Conservation (phyloP, 148 eudicot species). For the Vaccinium darrowii region DNA sequence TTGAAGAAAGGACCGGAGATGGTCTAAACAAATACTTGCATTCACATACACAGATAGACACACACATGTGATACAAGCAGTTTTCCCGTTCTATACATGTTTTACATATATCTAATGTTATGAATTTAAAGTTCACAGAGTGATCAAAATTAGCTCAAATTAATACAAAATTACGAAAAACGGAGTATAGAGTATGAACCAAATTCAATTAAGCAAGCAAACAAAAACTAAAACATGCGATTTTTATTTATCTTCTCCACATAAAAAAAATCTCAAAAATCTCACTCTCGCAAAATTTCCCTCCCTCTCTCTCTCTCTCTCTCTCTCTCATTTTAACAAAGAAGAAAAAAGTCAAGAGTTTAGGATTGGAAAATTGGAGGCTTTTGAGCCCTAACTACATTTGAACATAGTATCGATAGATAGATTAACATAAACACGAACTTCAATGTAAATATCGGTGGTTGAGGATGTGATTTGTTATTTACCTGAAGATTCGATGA, state of each 20-base stretch:
- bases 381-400: background rate
- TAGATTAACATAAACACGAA: background rate
- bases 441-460: too few relatives aligned
- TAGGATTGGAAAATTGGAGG: background rate
- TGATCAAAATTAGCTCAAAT: background rate
- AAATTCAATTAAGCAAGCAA: background rate
- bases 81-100: too few relatives aligned
- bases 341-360: background rate
- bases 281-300: too few relatives aligned
- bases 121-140: background rate
- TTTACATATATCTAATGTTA: background rate
- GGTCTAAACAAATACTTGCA: background rate
- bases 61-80: too few relatives aligned
- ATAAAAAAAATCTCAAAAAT: background rate
- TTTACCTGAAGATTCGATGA: conserved; percentile 58
- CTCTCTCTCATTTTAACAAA: background rate
- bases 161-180: background rate
- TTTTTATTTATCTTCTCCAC: background rate
- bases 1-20: background rate
- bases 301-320: background rate
- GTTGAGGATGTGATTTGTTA: background rate
- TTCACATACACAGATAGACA: background rate
- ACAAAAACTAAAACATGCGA: background rate
- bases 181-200: background rate
- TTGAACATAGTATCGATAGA: background rate